Evolutionary conservation across 2,329 filamentous ascomycete genomes (phyloP).

Genomic region (Sclerotinia glacialis): DNA sequence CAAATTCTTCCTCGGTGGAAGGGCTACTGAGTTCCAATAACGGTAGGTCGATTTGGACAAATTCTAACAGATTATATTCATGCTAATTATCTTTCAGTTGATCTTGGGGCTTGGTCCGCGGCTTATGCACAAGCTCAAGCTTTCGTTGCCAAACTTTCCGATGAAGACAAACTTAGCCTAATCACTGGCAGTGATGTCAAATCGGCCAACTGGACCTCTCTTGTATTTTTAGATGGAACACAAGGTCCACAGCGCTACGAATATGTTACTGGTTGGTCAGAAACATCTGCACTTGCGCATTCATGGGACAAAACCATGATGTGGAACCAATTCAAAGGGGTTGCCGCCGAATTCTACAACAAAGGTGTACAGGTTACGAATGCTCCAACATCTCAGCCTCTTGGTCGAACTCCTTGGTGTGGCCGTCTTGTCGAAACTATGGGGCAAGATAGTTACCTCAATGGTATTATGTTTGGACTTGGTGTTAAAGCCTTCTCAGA

Average conservation of each 20-base stretch:
- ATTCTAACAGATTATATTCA: not conserved
- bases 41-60: not conserved
- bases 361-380: conserved; percentile 27
- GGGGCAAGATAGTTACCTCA: conserved; percentile 27
- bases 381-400: conserved; percentile 25
- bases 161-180: conserved; percentile 45
- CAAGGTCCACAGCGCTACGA: conserved; percentile 27
- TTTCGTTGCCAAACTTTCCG: conserved; percentile 43
- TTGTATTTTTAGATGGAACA: conserved; percentile 24
- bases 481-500: conserved; percentile 24
- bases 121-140: conserved; percentile 42
- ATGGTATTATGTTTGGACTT: conserved; percentile 30
- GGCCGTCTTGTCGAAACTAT: conserved; percentile 27
- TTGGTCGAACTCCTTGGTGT: conserved; percentile 28
- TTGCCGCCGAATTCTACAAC: conserved; percentile 26
- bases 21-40: not conserved
- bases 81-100: conserved; percentile 15
- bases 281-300: conserved; percentile 24
- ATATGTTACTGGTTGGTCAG: conserved; percentile 26
- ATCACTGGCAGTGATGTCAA: conserved; percentile 37
- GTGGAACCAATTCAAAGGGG: conserved; percentile 25
- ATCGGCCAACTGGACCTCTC: conserved; percentile 28
- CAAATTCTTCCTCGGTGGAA: not conserved
- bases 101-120: conserved; percentile 40
- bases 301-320: conserved; percentile 27